Conservation (phyloP, 2,329 filamentous ascomycete species). For the Periconia macrospinosa region DNA sequence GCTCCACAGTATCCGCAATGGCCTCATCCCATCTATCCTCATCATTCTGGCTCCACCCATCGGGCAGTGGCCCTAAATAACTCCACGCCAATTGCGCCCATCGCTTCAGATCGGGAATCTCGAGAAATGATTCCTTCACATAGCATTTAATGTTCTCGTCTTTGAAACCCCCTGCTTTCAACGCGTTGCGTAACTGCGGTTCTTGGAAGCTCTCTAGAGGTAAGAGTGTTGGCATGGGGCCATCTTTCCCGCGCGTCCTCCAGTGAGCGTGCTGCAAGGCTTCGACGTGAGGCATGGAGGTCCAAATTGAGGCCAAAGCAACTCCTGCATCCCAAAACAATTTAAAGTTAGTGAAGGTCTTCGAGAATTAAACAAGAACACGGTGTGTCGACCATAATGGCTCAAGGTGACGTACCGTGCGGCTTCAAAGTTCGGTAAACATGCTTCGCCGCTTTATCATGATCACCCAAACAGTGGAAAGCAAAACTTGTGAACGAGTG, state of each 20-base stretch:
- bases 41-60: slow-evolving; percentile 13
- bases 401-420: too few relatives aligned
- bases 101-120: slow-evolving; percentile 5
- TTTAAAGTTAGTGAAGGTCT: too few relatives aligned
- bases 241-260: slow-evolving; percentile 2
- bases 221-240: slow-evolving; percentile 1
- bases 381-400: too few relatives aligned
- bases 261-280: slow-evolving; percentile 6
- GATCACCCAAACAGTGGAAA: slow-evolving; percentile 1
- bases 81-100: slow-evolving; percentile 19
- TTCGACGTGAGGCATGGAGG: slow-evolving; percentile 12
- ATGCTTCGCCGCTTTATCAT: slow-evolving; percentile 29
- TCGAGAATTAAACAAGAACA: too few relatives aligned
- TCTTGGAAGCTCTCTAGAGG: slow-evolving; percentile 10
- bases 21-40: slow-evolving; percentile 19
- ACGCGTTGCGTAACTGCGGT: slow-evolving; percentile 10
- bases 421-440: slow-evolving; percentile 38
- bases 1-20: slow-evolving; percentile 5
- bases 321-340: too few relatives aligned
- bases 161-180: slow-evolving; percentile 13
- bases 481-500: slow-evolving; percentile 32
- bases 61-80: slow-evolving; percentile 9
- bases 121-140: not conserved
- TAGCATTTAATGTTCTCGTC: slow-evolving; percentile 10
- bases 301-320: slow-evolving; percentile 28